phyloP scores from a whole-genome alignment of 257 asterid genomes.

The Marsdenia floribunda region DNA sequence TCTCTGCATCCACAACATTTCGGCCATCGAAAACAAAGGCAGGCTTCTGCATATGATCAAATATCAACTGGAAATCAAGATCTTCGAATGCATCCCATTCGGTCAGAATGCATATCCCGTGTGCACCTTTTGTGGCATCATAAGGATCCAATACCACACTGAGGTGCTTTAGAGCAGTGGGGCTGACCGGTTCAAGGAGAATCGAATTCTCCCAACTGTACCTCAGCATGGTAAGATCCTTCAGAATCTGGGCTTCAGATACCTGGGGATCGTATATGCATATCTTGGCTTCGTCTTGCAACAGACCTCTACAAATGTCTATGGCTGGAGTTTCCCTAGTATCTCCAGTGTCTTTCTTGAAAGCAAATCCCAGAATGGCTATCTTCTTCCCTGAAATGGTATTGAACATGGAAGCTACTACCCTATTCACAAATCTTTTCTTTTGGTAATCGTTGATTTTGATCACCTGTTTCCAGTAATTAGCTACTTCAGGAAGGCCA shows the following conservation, averaged over 20 bases:
- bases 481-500: slow-evolving; percentile 44
- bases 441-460: slow-evolving; percentile 50
- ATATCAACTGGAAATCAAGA: slow-evolving; percentile 28
- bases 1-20: slow-evolving; percentile 21
- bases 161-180: slow-evolving; percentile 18
- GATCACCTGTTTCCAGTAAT: slow-evolving; percentile 52
- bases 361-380: slow-evolving; percentile 45
- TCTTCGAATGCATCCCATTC: slow-evolving; percentile 35
- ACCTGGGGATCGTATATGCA: slow-evolving; percentile 55
- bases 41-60: slow-evolving; percentile 34
- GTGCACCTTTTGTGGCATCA: slow-evolving; percentile 28
- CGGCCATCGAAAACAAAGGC: slow-evolving; percentile 33
- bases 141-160: slow-evolving; percentile 25
- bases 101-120: slow-evolving; percentile 28
- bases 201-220: slow-evolving; percentile 46
- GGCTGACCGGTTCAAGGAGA: slow-evolving; percentile 16
- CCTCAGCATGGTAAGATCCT: slow-evolving; percentile 39
- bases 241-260: slow-evolving; percentile 33
- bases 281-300: slow-evolving; percentile 38
- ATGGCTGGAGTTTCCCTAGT: slow-evolving; percentile 52
- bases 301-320: slow-evolving; percentile 42
- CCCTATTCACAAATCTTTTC: slow-evolving; percentile 36
- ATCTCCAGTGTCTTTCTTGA: slow-evolving; percentile 55
- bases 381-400: slow-evolving; percentile 44
- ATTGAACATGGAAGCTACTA: slow-evolving; percentile 51